phyloP scores from a whole-genome alignment of 2,329 filamentous ascomycete genomes.

The Penicillium sp. region DNA sequence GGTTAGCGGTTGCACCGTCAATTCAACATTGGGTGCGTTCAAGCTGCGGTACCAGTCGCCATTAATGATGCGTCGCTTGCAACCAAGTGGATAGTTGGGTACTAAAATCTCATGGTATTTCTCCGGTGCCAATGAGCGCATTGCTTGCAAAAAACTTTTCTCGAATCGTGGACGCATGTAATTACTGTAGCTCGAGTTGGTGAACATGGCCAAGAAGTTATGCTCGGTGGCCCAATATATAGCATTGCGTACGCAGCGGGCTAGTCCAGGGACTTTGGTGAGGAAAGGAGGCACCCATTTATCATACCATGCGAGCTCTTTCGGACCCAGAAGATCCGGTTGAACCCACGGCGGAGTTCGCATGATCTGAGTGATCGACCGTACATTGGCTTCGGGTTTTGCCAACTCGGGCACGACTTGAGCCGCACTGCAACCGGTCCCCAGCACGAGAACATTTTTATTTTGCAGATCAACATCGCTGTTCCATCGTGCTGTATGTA shows the following conservation, averaged over 20 bases:
- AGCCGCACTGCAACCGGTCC: slow-evolving; percentile 54
- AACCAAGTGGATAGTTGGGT: slow-evolving; percentile 58
- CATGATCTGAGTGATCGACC: slow-evolving; percentile 56
- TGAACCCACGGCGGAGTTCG: slow-evolving; percentile 54
- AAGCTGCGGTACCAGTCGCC: slow-evolving; percentile 51
- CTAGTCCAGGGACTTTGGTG: slow-evolving; percentile 47
- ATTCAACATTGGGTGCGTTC: slow-evolving; percentile 48
- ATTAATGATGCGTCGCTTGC: slow-evolving; percentile 60
- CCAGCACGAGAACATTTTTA: slow-evolving; percentile 54
- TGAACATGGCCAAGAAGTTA: slow-evolving; percentile 16
- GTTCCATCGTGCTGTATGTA: slow-evolving; percentile 55
- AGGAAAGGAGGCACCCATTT: slow-evolving; percentile 46
- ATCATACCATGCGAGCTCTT: slow-evolving; percentile 41
- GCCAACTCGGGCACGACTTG: slow-evolving; percentile 52
- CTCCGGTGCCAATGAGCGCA: slow-evolving; percentile 49
- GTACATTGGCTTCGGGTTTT: slow-evolving; percentile 46
- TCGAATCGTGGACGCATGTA: slow-evolving; percentile 39
- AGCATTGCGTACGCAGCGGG: slow-evolving; percentile 42
- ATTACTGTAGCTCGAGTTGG: slow-evolving; percentile 29
- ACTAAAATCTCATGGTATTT: slow-evolving; percentile 58
- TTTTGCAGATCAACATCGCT: slow-evolving; percentile 48
- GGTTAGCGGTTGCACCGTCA: slow-evolving; percentile 49
- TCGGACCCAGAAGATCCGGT: slow-evolving; percentile 36
- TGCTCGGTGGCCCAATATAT: slow-evolving; percentile 36
- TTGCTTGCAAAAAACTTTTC: slow-evolving; percentile 41